Evolutionary conservation across 306 rosid genomes (phyloP).

Genomic region (Prunus mira): DNA sequence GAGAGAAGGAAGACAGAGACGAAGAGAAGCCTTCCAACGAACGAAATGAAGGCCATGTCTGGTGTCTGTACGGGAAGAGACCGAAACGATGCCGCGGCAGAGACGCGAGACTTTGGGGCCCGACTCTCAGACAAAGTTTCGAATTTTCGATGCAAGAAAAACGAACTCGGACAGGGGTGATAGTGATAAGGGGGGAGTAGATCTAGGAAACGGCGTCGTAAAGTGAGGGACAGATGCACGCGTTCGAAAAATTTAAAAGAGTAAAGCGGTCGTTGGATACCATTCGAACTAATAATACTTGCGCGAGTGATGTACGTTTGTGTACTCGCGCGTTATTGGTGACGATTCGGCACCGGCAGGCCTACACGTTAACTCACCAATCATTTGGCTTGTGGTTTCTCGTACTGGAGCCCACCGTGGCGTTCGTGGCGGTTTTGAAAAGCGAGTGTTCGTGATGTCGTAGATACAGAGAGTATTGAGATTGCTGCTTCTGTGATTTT

Average conservation of each 20-base stretch:
- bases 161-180: conserved; percentile 2
- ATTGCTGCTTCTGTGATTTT: not conserved
- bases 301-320: not conserved
- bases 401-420: not conserved
- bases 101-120: not conserved
- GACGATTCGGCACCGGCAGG: not conserved
- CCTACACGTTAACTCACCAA: conserved; percentile 25
- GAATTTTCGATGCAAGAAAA: not conserved
- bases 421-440: not conserved
- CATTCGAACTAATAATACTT: not conserved
- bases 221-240: not conserved
- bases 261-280: not conserved
- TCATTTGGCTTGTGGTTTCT: not conserved
- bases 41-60: conserved; percentile 52
- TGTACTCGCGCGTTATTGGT: not conserved
- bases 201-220: conserved; percentile 19
- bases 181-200: conserved; percentile 3
- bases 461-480: not conserved
- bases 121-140: not conserved
- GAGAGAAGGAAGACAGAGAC: conserved; percentile 56
- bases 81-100: conserved; percentile 22
- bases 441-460: not conserved
- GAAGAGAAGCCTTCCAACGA: conserved; percentile 59
- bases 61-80: conserved; percentile 13
- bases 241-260: not conserved